These are phyloP conservation scores for Trichoderma arundinaceum DNA, from an alignment of 2,329 filamentous ascomycete species.

Conservation along the genomic window DNA sequence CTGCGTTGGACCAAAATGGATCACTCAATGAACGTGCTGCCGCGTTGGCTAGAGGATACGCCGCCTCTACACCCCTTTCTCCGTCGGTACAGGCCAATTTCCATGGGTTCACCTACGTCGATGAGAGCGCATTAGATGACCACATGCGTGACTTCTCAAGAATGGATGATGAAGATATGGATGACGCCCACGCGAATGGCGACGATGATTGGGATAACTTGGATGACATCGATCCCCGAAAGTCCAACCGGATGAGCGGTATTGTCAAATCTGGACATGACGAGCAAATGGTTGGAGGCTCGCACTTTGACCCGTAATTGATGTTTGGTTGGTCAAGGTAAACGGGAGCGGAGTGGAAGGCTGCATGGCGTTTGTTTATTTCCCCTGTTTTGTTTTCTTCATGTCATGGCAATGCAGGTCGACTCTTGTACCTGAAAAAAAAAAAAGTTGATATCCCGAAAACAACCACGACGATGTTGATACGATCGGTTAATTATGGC, in stretches of 20 bases:
- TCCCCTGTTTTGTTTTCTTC: slow-evolving; percentile 37
- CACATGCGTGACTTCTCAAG: slow-evolving; percentile 66
- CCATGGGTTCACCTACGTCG: slow-evolving; percentile 98
- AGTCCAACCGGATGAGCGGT: slow-evolving; percentile 67
- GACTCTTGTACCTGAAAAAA: slow-evolving; percentile 41
- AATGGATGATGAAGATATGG: slow-evolving; percentile 64
- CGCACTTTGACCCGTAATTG: slow-evolving; percentile 67
- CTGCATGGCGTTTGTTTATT: slow-evolving; percentile 29
- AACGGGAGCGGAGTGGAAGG: not conserved
- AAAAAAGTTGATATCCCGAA: slow-evolving; percentile 38
- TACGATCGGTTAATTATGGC: slow-evolving; percentile 43
- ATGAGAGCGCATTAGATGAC: slow-evolving; percentile 92
- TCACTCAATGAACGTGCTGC: slow-evolving; percentile 92
- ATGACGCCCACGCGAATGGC: slow-evolving; percentile 63
- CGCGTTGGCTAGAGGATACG: slow-evolving; percentile 81
- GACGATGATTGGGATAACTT: slow-evolving; percentile 61
- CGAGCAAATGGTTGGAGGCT: slow-evolving; percentile 66
- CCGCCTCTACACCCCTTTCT: slow-evolving; percentile 88
- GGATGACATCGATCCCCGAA: slow-evolving; percentile 59
- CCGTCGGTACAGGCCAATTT: slow-evolving; percentile 98
- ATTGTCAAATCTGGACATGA: slow-evolving; percentile 64
- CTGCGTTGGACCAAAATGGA: slow-evolving; percentile 82
- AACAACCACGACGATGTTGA: slow-evolving; percentile 33
- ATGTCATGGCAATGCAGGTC: slow-evolving; percentile 34
- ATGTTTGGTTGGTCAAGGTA: not conserved